Base-by-base conservation (phyloP, 2,329 filamentous ascomycete species). In the Ophiobolus disseminans region DNA sequence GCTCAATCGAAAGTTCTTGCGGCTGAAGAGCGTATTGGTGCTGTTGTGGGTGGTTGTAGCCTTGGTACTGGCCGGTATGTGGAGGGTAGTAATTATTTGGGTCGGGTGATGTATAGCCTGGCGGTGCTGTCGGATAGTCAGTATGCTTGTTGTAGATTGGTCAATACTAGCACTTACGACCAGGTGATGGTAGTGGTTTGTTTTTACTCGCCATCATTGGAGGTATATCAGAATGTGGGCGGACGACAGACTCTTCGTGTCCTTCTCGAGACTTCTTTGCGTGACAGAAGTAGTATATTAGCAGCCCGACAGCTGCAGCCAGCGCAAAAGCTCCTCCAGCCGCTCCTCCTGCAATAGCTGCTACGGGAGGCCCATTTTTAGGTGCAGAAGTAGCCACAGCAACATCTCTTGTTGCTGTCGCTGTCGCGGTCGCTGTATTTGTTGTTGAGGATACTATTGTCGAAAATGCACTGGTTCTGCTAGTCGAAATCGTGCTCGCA, bases 301-400 rank as follows among this genome's bases (percentile, higher is more conserved):
- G 5, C 4, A 60, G 17, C 6, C 50, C 58, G 11, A 60, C 23
- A 13, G 60, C 37, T 13, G 55, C 21, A 0, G 57, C 57, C 6
- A 65, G 35, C 8, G 26, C 60, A 14, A 59, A 48, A 9, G 44
- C 56, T 16, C 57, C 63, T 6, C 60, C 65, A 6, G 55, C 58
- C 19, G 58, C 59, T 6, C 60, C 62, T 19, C 61, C 65, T 4
- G 57, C 62, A 42, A 68, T 65, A 3, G 56, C 62, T n/a, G 52
- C 65, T 2, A 60, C 54, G 3, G 49, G 37, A 20, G 35, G 11
- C 10, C 38, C 44, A 6, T 50, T 7, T 22, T 52, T 42, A 10
- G 34, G 13, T 2, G 42, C 21, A 11, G 39, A 20, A 11, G 44
- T 38, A 3, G 38, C 13, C 6, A 14, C n/a, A 20, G 23, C 28